Base-by-base conservation (phyloP, 1,139 yeast genomes). In the Kurtzmaniella quercitrusa region DNA sequence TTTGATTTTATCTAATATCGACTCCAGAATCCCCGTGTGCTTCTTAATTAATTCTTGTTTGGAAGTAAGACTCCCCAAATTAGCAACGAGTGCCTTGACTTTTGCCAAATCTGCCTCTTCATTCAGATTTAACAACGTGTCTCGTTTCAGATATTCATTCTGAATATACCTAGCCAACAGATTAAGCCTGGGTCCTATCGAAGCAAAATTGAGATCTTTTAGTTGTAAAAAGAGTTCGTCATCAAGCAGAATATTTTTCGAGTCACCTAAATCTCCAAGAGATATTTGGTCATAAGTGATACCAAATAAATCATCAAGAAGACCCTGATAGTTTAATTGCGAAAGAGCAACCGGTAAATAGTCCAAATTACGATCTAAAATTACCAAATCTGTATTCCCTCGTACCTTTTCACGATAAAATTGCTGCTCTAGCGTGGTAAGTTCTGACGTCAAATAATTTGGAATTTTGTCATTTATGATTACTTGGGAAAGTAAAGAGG, bases 321-420 rank as follows among this genome's bases (percentile, higher is more conserved):
- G 67, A 0, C 98, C 98, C 30, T 79, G 74, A 57, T 91, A 93
- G 2, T 88, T 86, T 51, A 89, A 65, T 54, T 93, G 97, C 30
- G 82, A 80, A 47, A 88, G 65, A 12, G 88, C 56, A 2, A 89
- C 83, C 0, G 96, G 80, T 5, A 84, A 58, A 39, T 79, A 73
- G 62, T 93, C 98, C 28, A 82, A 59, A 44, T 81, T 78, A 42
- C 98, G 69, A 56, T 93, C 98, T 18, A 93, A 55, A 1, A 91
- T 82, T 14, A 93, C 74, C 39, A 91, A 64, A 58, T 84, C 88
- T 33, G 78, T 57, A 41, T 76, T 76, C 6, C 78, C 74, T 23
- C 60, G 59, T 9, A 74, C 55, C 41, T 60, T 61, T 9, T 59
- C 50, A 17, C 53, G 45, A 46, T 68, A 71, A 41, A 69, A 71